Percentiles rank a stretch among this genome's conserved stretches.
Conservation (phyloP, 2,329 filamentous ascomycete species). For the Penicillium fuscoglaucum region DNA sequence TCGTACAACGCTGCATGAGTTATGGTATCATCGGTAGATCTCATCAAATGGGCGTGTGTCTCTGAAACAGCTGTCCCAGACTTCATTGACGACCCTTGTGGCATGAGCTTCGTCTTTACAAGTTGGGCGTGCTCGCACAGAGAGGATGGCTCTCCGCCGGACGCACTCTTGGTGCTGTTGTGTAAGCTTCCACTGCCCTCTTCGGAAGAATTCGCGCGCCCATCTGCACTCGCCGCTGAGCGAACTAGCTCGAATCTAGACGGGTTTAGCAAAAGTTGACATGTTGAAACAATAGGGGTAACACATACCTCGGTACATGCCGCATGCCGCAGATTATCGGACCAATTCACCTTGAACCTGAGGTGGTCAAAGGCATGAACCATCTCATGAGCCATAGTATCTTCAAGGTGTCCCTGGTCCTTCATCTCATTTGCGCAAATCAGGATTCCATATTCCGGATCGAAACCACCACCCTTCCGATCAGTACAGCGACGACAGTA, state of each 20-base stretch:
- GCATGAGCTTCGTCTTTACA: conserved; percentile 88
- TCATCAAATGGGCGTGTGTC: conserved; percentile 97
- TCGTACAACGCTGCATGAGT: conserved; percentile 1
- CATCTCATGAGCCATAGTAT: conserved; percentile 96
- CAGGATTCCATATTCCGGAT: conserved; percentile 80
- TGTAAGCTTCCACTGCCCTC: conserved; percentile 83
- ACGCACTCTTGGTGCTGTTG: conserved; percentile 95
- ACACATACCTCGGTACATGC: conserved; percentile 81
- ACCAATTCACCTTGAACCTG: conserved; percentile 84
- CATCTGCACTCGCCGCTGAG: conserved; percentile 93
- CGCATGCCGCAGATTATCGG: conserved; percentile 78
- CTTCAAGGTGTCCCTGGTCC: conserved; percentile 79
- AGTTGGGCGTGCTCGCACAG: conserved; percentile 72
- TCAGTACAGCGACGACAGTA: conserved; percentile 76
- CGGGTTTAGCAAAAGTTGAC: conserved; percentile 15
- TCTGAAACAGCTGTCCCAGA: conserved; percentile 96
- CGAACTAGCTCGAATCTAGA: conserved; percentile 84
- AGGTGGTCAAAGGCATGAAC: conserved; percentile 95
- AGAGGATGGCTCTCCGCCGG: conserved; percentile 73
- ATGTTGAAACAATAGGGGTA: background rate
- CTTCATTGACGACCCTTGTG: conserved; percentile 84
- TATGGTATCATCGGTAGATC: conserved; percentile 67
- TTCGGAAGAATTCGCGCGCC: conserved; percentile 77
- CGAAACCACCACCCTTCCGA: conserved; percentile 78
- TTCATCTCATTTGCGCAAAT: conserved; percentile 90